phyloP scores from a whole-genome alignment of 768 basidiomycete species.

The Mycena polygramma region DNA sequence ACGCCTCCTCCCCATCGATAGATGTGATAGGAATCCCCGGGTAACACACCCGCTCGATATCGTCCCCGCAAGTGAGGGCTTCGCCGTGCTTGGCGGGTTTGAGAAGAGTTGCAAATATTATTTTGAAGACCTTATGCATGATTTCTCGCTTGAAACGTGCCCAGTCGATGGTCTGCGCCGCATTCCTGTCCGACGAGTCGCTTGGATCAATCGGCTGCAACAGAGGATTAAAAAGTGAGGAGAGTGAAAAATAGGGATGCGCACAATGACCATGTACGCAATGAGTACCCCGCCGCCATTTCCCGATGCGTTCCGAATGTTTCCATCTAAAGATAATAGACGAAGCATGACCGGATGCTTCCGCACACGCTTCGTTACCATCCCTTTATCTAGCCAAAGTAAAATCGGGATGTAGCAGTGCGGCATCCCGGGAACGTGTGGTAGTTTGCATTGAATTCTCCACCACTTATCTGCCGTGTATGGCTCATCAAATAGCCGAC shows the following conservation, averaged over 20 bases:
- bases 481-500: constrained; percentile 30
- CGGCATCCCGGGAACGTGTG: constrained; percentile 17
- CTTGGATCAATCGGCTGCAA: constrained; percentile 1
- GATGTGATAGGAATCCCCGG: constrained; percentile 9
- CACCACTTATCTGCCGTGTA: constrained; percentile 32
- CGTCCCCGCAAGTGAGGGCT: constrained; percentile 2
- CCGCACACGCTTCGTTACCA: constrained; percentile 6
- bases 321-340: not conserved
- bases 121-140: constrained; percentile 1
- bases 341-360: constrained; percentile 23
- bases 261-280: constrained; percentile 13
- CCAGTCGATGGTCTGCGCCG: not conserved
- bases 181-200: constrained; percentile 10
- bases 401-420: constrained; percentile 14
- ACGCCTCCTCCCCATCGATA: constrained; percentile 19
- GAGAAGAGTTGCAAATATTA: not conserved
- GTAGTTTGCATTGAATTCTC: constrained; percentile 15
- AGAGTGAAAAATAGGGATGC: too few relatives aligned
- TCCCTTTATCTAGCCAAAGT: constrained; percentile 26
- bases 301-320: constrained; percentile 25
- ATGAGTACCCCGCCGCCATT: constrained; percentile 22
- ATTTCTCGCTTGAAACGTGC: constrained; percentile 1
- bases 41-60: constrained; percentile 4
- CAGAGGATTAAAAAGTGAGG: not conserved
- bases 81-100: constrained; percentile 13